Evolutionary conservation across 2,329 filamentous ascomycete species (phyloP), one percentile per base, ranked within the genome.

Genomic region (Dactylonectria estremocensis): DNA sequence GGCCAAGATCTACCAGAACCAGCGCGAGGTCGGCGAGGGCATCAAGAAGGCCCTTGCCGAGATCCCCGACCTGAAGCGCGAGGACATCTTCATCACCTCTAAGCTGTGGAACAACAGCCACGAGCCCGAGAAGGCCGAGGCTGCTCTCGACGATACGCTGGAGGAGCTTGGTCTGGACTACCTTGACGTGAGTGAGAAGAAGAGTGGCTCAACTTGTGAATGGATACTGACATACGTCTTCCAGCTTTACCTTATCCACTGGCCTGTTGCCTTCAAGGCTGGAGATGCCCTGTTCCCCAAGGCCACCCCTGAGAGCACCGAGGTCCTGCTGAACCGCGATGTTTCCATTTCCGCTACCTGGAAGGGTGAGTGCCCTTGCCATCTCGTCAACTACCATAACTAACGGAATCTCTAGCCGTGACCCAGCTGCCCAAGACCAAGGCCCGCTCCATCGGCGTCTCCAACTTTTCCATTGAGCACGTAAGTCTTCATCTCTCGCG

Each of bases 361-460:
- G 84, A 82, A 82, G 77, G 82, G 80, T 80, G 70, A 54, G 66
- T 55, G n/a, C 16, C n/a, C 16, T n/a, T 1, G 3, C 14, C 14
- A 6, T 5, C 46, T 22, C 22, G n/a, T 4, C 48, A 5, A 40
- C 20, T 33, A 20, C 11, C n/a, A 14, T 13, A 13, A 9, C 49
- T 52, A 18, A 49, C 60, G 37, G 2, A n/a, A 18, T 10, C 13
- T 10, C 31, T 46, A 81, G 83, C 83, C 60, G 76, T 90, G 77
- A 88, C 87, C 68, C 82, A 88, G 80, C 86, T 91, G 16, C 86
- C 87, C 67, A 88, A 85, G 72, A 84, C 82, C 72, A 92, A 92
- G 79, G 88, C 87, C 71, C 87, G 86, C 78, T 89, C 91, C 81
- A 89, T 93, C 73, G 91, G 91, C 77, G 90, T 94, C 70, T 93